A percentile compares a stretch with the other conserved stretches of the same genome.
These are phyloP conservation scores for Silene uniflora DNA, from an alignment of 148 eudicot genomes.

Conservation along the genomic window DNA sequence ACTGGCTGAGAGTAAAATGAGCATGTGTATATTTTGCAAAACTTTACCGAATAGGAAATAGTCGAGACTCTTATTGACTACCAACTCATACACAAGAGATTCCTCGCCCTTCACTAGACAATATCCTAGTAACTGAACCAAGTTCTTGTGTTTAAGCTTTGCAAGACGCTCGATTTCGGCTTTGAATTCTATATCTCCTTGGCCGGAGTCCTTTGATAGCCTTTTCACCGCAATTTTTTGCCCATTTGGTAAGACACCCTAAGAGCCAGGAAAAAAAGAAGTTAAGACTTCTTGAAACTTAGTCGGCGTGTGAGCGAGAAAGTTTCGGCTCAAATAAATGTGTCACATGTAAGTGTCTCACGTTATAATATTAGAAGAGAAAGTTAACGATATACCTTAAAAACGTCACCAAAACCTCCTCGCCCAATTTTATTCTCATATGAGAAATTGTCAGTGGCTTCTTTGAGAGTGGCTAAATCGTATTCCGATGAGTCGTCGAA, in stretches of 20 bases:
- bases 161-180: conserved; percentile 13
- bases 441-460: conserved; percentile 18
- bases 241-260: conserved; percentile 14
- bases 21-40: too few relatives aligned
- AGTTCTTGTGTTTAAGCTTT: conserved; percentile 15
- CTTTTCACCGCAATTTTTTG: conserved; percentile 17
- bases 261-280: not conserved
- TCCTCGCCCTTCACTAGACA: not conserved
- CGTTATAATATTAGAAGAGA: not conserved
- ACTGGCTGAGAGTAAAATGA: too few relatives aligned
- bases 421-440: conserved; percentile 5
- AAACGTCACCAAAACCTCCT: conserved; percentile 16
- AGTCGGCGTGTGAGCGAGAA: not conserved
- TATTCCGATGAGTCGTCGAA: conserved; percentile 1
- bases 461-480: conserved; percentile 1
- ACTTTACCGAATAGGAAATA: conserved; percentile 13
- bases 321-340: not conserved
- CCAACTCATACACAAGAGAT: conserved; percentile 13
- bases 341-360: not conserved
- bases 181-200: conserved; percentile 21
- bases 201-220: conserved; percentile 6
- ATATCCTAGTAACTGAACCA: conserved; percentile 14
- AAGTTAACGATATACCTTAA: not conserved
- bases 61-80: conserved; percentile 17
- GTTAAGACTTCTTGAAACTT: not conserved